These are phyloP conservation scores for Trichoderma simmonsii DNA, from an alignment of 2,329 filamentous ascomycete genomes.

Conservation along the genomic window DNA sequence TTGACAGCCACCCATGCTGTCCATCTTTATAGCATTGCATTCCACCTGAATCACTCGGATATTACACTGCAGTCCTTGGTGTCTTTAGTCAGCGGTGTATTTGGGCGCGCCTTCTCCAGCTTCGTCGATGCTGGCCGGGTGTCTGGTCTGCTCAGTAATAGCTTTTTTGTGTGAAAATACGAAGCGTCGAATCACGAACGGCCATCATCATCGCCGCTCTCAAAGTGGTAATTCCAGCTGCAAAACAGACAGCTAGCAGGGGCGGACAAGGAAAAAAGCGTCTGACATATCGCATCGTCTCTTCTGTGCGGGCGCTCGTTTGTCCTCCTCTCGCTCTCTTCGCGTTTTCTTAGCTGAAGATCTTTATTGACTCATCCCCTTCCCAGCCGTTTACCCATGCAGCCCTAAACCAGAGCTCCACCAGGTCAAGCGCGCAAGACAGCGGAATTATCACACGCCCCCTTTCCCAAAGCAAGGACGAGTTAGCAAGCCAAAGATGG, in stretches of 20 bases:
- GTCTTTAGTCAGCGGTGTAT: background rate
- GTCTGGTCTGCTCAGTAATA: background rate
- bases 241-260: background rate
- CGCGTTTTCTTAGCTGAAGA: background rate
- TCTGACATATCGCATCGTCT: constrained; percentile 8
- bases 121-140: background rate
- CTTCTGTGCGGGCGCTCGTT: constrained; percentile 9
- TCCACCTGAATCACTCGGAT: background rate
- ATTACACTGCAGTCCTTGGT: background rate
- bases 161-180: background rate
- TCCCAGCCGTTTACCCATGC: constrained; percentile 12
- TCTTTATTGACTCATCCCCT: constrained; percentile 8
- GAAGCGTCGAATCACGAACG: constrained; percentile 8
- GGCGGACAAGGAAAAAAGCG: background rate
- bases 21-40: background rate
- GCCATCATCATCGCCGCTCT: background rate
- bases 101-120: background rate
- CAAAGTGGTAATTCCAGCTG: constrained; percentile 10
- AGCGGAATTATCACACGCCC: background rate
- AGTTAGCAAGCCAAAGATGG: background rate
- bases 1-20: background rate
- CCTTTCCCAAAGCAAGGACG: background rate
- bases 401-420: constrained; percentile 16
- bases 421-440: background rate
- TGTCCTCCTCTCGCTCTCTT: background rate